phyloP scores from a whole-genome alignment of 208 protist genomes.

The Crithidia mellificae region DNA sequence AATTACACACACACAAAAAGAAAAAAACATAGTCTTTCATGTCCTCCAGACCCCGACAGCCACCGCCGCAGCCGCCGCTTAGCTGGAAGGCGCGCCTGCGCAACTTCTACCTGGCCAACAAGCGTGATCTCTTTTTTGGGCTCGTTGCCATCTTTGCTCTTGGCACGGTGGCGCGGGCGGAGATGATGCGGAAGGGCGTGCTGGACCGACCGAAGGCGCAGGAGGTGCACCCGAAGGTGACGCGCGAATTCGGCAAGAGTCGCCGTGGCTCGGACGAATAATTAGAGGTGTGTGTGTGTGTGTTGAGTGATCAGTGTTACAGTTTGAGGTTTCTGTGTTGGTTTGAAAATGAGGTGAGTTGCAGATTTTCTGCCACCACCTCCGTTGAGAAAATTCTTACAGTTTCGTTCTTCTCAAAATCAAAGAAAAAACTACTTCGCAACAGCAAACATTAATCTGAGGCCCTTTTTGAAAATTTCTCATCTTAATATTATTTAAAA shows the following conservation, averaged over 20 bases:
- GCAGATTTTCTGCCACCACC: no score
- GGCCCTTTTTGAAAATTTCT: no score
- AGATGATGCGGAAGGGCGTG: conserved; percentile 59
- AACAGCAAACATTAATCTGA: no score
- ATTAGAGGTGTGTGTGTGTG: not conserved
- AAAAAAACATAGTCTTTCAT: not conserved
- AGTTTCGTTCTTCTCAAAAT: no score
- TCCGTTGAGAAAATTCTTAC: no score
- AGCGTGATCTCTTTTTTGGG: conserved; percentile 64
- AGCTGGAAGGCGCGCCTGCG: conserved; percentile 32
- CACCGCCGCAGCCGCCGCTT: conserved; percentile 12
- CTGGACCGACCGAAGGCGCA: conserved; percentile 32
- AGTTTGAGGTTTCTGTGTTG: no score
- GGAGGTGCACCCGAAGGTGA: conserved; percentile 41
- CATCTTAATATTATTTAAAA: no score
- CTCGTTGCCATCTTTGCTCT: conserved; percentile 55
- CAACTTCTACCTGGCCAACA: conserved; percentile 41
- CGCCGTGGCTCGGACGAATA: conserved; percentile 21
- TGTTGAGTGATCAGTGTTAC: no score
- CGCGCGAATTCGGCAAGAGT: conserved; percentile 52
- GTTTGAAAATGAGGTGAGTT: no score
- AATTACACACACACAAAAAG: no score
- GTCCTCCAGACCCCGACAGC: not conserved
- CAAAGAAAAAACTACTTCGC: no score
- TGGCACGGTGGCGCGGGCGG: conserved; percentile 42